A percentile compares a stretch with the other conserved stretches of the same genome.
phyloP scores from a whole-genome alignment of 1,139 yeast species.

The Suhomyces maxii region DNA sequence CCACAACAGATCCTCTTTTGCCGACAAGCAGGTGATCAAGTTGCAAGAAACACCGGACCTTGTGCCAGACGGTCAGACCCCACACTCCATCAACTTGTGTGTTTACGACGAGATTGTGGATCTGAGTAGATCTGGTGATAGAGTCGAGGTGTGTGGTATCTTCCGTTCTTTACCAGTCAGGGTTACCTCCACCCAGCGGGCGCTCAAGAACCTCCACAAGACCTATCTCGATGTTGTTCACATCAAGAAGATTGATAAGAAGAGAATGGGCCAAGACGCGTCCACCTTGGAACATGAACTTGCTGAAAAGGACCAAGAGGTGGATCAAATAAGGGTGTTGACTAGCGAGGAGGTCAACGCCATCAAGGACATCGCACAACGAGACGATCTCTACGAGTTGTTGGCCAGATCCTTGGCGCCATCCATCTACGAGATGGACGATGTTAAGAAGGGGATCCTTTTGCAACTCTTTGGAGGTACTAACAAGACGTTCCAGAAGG shows the following conservation, averaged over 20 bases:
- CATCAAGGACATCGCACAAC: conserved; percentile 59
- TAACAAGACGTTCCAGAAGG: conserved; percentile 81
- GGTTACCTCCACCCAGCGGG: conserved; percentile 81
- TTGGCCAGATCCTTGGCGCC: conserved; percentile 93
- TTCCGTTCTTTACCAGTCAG: conserved; percentile 92
- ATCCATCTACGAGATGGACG: conserved; percentile 92
- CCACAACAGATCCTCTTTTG: conserved; percentile 89
- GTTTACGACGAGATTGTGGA: conserved; percentile 96
- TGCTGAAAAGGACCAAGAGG: conserved; percentile 57
- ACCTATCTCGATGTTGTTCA: conserved; percentile 95
- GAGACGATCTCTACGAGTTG: conserved; percentile 85
- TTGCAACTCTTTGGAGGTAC: conserved; percentile 95
- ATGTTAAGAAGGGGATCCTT: conserved; percentile 91
- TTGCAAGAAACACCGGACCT: conserved; percentile 96
- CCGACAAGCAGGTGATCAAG: conserved; percentile 91
- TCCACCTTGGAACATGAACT: conserved; percentile 56
- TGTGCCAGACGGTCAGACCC: conserved; percentile 99
- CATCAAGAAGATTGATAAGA: conserved; percentile 79
- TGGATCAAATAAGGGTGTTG: conserved; percentile 72
- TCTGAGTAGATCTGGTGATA: conserved; percentile 93
- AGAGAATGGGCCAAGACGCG: conserved; percentile 77
- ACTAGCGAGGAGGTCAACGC: conserved; percentile 66
- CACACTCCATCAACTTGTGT: conserved; percentile 91
- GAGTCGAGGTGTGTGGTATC: conserved; percentile 93
- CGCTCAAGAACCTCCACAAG: conserved; percentile 80